These are phyloP conservation scores for Cyberlindnera maclurae DNA, from an alignment of 805 yeast species.

Conservation along the genomic window DNA sequence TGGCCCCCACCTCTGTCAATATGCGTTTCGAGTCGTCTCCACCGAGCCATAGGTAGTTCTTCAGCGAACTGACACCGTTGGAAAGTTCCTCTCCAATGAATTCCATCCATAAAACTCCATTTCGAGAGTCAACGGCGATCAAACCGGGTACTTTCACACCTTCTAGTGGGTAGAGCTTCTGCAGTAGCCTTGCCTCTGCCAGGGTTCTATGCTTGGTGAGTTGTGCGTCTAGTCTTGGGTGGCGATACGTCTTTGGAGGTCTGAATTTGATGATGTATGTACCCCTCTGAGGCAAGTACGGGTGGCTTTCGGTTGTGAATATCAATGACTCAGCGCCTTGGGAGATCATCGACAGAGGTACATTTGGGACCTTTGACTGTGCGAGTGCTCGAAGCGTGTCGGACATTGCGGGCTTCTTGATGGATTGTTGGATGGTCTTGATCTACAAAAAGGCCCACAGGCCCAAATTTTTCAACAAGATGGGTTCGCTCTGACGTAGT, in stretches of 20 bases:
- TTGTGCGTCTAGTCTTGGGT: slow-evolving; percentile 67
- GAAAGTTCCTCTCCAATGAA: slow-evolving; percentile 48
- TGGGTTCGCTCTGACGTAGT: no score
- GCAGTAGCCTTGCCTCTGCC: slow-evolving; percentile 75
- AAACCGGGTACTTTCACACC: slow-evolving; percentile 68
- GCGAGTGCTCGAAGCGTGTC: slow-evolving; percentile 40
- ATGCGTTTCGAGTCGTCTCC: slow-evolving; percentile 18
- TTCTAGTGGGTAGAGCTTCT: slow-evolving; percentile 36
- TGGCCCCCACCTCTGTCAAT: slow-evolving; percentile 51
- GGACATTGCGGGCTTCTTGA: slow-evolving; percentile 42
- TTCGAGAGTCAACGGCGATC: slow-evolving; percentile 64
- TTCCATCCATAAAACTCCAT: slow-evolving; percentile 90
- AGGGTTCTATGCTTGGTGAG: slow-evolving; percentile 76
- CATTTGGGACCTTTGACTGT: slow-evolving; percentile 35
- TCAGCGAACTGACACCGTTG: slow-evolving; percentile 55
- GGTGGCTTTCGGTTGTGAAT: slow-evolving; percentile 56
- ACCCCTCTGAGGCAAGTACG: slow-evolving; percentile 40
- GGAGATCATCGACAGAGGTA: slow-evolving; percentile 51
- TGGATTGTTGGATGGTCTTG: no score
- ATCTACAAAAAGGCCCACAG: no score
- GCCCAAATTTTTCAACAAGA: no score
- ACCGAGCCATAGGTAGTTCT: slow-evolving; percentile 62
- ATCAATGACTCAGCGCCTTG: slow-evolving; percentile 93
- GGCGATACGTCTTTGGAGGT: slow-evolving; percentile 88
- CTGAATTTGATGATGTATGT: slow-evolving; percentile 70